phyloP scores from a whole-genome alignment of 1,139 yeast genomes.

The Trichomonascaceae sp. region DNA sequence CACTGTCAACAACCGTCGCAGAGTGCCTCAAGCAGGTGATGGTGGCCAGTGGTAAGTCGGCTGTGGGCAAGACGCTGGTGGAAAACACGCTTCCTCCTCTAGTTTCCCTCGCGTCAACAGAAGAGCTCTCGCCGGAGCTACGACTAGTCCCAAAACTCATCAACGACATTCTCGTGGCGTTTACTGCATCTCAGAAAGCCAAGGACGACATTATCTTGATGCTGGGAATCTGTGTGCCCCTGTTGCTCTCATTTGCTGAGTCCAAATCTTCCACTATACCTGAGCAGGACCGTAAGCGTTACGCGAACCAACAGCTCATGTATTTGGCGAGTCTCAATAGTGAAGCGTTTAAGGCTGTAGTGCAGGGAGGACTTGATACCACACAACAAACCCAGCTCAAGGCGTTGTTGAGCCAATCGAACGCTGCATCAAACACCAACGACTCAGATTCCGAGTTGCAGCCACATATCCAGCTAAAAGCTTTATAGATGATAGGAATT shows the following conservation, averaged over 20 bases:
- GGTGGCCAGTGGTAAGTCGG: constrained; percentile 26
- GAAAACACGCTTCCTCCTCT: constrained; percentile 31
- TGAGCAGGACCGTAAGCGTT: constrained; percentile 23
- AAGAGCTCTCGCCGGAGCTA: constrained; percentile 10
- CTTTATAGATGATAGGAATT: constrained; percentile 6
- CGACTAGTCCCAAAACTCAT: constrained; percentile 26
- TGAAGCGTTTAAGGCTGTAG: constrained; percentile 40
- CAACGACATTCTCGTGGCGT: constrained; percentile 42
- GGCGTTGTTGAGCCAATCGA: constrained; percentile 9
- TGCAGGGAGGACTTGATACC: constrained; percentile 22
- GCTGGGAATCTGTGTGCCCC: constrained; percentile 37
- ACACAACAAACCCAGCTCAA: constrained; percentile 17
- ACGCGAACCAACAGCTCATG: constrained; percentile 39
- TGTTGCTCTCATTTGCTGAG: constrained; percentile 33
- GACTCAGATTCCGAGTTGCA: constrained; percentile 9
- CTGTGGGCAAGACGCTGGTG: constrained; percentile 19
- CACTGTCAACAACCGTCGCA: constrained; percentile 34
- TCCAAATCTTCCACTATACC: constrained; percentile 14
- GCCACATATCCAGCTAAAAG: constrained; percentile 20
- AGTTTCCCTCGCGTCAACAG: constrained; percentile 16
- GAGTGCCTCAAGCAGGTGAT: constrained; percentile 50
- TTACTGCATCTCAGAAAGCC: constrained; percentile 28
- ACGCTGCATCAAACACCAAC: not conserved
- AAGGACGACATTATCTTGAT: not conserved
- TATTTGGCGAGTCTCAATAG: constrained; percentile 39